Percentiles rank a stretch among this genome's conserved stretches.
Evolutionary conservation across 805 yeast species (phyloP).

Genomic region (Wickerhamomyces pijperi): DNA sequence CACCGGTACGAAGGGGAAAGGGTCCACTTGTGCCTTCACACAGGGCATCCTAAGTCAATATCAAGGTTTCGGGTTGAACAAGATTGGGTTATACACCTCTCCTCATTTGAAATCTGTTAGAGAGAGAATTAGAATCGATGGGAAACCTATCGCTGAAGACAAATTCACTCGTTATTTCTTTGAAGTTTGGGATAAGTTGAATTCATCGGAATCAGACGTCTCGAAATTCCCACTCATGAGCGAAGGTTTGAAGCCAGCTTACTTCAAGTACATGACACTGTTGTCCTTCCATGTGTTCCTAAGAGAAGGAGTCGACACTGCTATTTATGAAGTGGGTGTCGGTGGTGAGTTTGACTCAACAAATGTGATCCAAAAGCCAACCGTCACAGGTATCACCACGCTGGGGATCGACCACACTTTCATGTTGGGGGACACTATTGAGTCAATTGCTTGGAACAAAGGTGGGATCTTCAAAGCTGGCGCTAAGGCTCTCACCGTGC

Average conservation of each 20-base stretch:
- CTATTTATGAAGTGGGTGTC: slow-evolving; percentile 95
- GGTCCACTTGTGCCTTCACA: slow-evolving; percentile 93
- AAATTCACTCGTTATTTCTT: slow-evolving; percentile 83
- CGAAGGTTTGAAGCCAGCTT: slow-evolving; percentile 73
- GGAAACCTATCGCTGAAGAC: slow-evolving; percentile 71
- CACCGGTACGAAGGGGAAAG: slow-evolving; percentile 98
- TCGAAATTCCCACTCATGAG: slow-evolving; percentile 63
- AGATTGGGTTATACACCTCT: slow-evolving; percentile 88
- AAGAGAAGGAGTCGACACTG: slow-evolving; percentile 84
- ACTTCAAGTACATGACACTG: slow-evolving; percentile 82
- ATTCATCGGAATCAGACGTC: slow-evolving; percentile 42
- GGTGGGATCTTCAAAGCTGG: slow-evolving; percentile 78
- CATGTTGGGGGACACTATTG: slow-evolving; percentile 78
- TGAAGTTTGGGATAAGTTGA: slow-evolving; percentile 83
- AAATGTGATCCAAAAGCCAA: slow-evolving; percentile 68
- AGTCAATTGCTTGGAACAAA: slow-evolving; percentile 92
- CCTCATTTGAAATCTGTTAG: slow-evolving; percentile 92
- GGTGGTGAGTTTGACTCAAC: slow-evolving; percentile 99
- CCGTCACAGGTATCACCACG: slow-evolving; percentile 75
- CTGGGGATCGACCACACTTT: slow-evolving; percentile 81
- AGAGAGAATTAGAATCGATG: slow-evolving; percentile 83
- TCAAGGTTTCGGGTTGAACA: slow-evolving; percentile 24
- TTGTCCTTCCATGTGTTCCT: slow-evolving; percentile 85
- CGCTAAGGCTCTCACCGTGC: slow-evolving; percentile 57
- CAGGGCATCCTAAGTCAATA: slow-evolving; percentile 71